A percentile compares a stretch with the other conserved stretches of the same genome.
Evolutionary conservation across 1,284 basidiomycete genomes (phyloP).

Genomic region (Pseudozyma thailandica): DNA sequence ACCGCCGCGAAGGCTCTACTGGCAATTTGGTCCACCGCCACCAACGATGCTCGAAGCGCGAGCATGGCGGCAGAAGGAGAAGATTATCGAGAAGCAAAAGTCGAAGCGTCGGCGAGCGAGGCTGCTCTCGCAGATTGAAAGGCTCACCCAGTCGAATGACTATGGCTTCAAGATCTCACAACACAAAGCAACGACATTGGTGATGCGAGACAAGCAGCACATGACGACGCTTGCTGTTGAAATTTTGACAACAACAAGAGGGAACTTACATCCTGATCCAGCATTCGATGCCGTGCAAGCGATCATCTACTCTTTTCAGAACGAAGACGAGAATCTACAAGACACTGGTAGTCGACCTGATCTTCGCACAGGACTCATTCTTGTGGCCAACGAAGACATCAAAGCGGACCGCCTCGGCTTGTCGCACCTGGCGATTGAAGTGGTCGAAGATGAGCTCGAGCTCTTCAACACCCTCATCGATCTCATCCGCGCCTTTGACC

Average conservation of each 20-base stretch:
- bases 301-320: conserved; percentile 77
- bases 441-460: conserved; percentile 80
- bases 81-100: conserved; percentile 25
- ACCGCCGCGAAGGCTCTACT: conserved; percentile 67
- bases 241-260: conserved; percentile 82
- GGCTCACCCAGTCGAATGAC: conserved; percentile 79
- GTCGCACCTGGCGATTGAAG: conserved; percentile 70
- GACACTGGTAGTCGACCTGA: conserved; percentile 54
- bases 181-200: conserved; percentile 41
- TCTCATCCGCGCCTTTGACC: conserved; percentile 81
- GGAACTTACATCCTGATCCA: conserved; percentile 77
- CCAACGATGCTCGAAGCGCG: conserved; percentile 48
- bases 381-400: conserved; percentile 22
- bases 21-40: conserved; percentile 61
- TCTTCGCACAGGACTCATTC: conserved; percentile 53
- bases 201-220: conserved; percentile 75
- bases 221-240: conserved; percentile 87
- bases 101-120: conserved; percentile 33
- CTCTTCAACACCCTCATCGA: conserved; percentile 84
- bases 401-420: conserved; percentile 48
- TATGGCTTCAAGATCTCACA: conserved; percentile 70
- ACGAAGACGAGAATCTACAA: conserved; percentile 70
- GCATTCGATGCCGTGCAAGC: conserved; percentile 78
- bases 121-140: conserved; percentile 75
- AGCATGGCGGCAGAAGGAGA: conserved; percentile 44